Conservation (phyloP, 2,329 filamentous ascomycete species). For the Cordyceps cicadae region DNA sequence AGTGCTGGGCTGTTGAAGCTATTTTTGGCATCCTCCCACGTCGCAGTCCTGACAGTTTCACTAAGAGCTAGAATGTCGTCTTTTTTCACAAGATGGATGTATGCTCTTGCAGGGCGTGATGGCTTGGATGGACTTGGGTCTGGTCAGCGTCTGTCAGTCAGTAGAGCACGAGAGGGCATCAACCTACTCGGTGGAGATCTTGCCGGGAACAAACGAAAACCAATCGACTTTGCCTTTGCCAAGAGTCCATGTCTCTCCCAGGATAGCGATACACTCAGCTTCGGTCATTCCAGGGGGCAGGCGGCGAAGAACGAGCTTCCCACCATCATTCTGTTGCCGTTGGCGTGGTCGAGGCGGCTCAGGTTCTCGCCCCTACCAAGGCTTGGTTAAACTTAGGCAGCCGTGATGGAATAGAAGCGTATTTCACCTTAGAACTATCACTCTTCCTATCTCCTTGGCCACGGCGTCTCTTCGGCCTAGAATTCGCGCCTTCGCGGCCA, state of each 20-base stretch:
- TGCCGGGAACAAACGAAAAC: conserved; percentile 57
- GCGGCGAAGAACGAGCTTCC: conserved; percentile 78
- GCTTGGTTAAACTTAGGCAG: neutral
- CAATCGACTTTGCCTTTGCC: conserved; percentile 81
- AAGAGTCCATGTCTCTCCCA: conserved; percentile 74
- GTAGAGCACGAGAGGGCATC: conserved; percentile 2
- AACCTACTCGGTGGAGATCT: conserved; percentile 74
- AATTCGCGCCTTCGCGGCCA: conserved; percentile 14
- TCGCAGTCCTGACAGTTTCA: conserved; percentile 57
- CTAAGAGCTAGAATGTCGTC: conserved; percentile 60
- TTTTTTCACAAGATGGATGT: conserved; percentile 70
- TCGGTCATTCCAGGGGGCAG: conserved; percentile 80
- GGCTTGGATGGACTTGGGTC: conserved; percentile 66
- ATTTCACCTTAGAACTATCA: conserved; percentile 22
- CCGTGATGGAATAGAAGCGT: neutral
- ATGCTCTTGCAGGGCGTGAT: conserved; percentile 71
- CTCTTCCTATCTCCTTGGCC: conserved; percentile 21
- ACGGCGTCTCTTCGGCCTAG: conserved; percentile 20
- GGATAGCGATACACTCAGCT: conserved; percentile 60
- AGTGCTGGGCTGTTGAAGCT: conserved; percentile 64
- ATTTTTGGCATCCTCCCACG: conserved; percentile 76
- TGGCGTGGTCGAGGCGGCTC: conserved; percentile 36
- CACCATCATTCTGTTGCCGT: conserved; percentile 49
- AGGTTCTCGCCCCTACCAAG: neutral
- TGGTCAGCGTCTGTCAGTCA: neutral